Base-by-base conservation (phyloP, 2,329 filamentous ascomycete species). In the Alternaria tenuissima region DNA sequence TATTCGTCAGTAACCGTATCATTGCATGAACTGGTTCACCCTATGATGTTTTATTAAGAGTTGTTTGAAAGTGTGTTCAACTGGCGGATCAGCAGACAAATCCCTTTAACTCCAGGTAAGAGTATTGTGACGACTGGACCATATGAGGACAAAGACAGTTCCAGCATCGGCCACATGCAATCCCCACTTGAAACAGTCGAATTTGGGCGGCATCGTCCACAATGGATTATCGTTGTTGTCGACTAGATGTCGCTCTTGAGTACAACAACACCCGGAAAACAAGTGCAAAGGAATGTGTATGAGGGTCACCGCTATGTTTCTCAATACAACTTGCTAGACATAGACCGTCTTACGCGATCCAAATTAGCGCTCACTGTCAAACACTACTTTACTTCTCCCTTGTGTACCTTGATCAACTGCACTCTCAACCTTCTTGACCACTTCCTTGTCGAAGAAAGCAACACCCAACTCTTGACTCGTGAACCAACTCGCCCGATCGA, bases 401-500 rank as follows among this genome's bases (percentile, higher is more conserved):
- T 61, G 39, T 64, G 76, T 72, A 7, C 64, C 71, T 30, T 57
- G 55, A 51, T 74, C 70, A 1, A 77, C 67, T 1, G 61, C 59
- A 7, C 20, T 47, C 22, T 49, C 57, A 16, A 84, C 71, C 9
- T 63, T 66, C 16, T 61, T 58, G 8, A 81, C 81, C 38, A 85
- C 67, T 0, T 75, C 73, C 7, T 55, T 67, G 4, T 79, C 81
- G 52, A 84, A 83, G 43, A 88, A 81, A 1, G 83, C 84, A 30
- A 95, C 81, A 1, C 92, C 92, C 22, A 95, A 80, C 78, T 96
- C 92, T 78, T 95, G 92, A 75, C 91, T 94, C 5, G 92, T 95
- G 78, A 87, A 94, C 91, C 91, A 95, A 73, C 91, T 94, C 7
- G 92, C 91, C 1, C 92, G 86, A 78, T 96, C 92, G 84, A 94